These are phyloP conservation scores for Apiosordaria backusii DNA, from an alignment of 495 filamentous ascomycete genomes.

Conservation along the genomic window DNA sequence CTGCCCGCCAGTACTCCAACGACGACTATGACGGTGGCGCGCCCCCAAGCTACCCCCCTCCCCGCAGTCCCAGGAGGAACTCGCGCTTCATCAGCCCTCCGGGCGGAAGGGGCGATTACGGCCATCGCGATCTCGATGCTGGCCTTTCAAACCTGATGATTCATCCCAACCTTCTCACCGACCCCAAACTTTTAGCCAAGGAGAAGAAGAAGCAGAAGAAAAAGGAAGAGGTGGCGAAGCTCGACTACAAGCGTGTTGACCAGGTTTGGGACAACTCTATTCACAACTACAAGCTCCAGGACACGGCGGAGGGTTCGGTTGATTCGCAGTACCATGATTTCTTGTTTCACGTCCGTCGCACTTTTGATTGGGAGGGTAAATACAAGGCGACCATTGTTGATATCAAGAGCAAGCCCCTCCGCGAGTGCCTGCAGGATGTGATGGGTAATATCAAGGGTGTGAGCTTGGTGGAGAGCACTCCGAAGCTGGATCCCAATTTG, in stretches of 20 bases:
- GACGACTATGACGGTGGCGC: conserved; percentile 9
- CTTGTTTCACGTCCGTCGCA: conserved; percentile 80
- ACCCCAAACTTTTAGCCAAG: conserved; percentile 41
- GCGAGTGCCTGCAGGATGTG: conserved; percentile 67
- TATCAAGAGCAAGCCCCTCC: conserved; percentile 79
- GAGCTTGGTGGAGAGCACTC: conserved; percentile 75
- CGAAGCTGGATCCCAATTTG: conserved; percentile 78
- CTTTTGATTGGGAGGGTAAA: conserved; percentile 86
- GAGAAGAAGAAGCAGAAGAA: conserved; percentile 42
- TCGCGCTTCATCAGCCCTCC: not conserved
- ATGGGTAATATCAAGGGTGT: conserved; percentile 81
- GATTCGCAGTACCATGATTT: conserved; percentile 80
- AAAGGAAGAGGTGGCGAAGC: conserved; percentile 52
- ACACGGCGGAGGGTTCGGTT: conserved; percentile 68
- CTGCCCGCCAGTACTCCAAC: conserved; percentile 11
- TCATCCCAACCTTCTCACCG: conserved; percentile 28
- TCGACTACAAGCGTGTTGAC: conserved; percentile 85
- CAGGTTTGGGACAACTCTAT: conserved; percentile 76
- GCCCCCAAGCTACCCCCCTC: conserved; percentile 17
- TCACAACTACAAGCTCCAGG: conserved; percentile 78
- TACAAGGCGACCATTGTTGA: conserved; percentile 74
- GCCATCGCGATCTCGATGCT: not conserved
- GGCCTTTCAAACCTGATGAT: not conserved
- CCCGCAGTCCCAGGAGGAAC: not conserved
- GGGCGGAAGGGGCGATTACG: not conserved